Percentiles rank a stretch among this genome's conserved stretches.
Conservation (phyloP, 2,329 filamentous ascomycete genomes). For the Penicillium brasilianum region DNA sequence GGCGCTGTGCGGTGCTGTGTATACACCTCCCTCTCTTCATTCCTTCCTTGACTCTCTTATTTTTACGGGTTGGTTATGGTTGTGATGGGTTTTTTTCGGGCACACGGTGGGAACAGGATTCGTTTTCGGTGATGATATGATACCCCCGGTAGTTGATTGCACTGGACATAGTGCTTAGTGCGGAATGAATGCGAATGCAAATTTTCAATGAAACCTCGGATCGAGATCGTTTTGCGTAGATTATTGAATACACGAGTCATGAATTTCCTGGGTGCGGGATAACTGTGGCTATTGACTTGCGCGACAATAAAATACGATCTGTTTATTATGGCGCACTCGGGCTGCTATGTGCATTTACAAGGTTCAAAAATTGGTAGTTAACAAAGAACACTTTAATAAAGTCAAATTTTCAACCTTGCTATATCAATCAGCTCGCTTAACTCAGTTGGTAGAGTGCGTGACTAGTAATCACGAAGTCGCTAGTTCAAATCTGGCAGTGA, state of each 20-base stretch:
- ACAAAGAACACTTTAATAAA: neutral
- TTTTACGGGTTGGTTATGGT: slow-evolving; percentile 11
- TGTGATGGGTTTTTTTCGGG: neutral
- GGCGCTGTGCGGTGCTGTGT: neutral
- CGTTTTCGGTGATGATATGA: slow-evolving; percentile 38
- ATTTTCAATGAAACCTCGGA: neutral
- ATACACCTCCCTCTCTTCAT: slow-evolving; percentile 7
- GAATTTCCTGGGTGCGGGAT: too few species aligned
- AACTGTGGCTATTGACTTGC: too few species aligned
- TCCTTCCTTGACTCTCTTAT: neutral
- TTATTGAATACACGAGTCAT: too few species aligned
- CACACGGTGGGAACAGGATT: slow-evolving; percentile 22
- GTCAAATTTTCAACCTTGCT: accelerated
- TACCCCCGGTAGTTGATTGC: slow-evolving; percentile 33
- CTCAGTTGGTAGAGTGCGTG: slow-evolving; percentile 12
- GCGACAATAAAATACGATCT: too few species aligned
- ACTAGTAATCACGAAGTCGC: slow-evolving; percentile 12
- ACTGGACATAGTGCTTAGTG: slow-evolving; percentile 10
- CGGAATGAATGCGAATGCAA: slow-evolving; percentile 17
- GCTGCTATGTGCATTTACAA: too few species aligned
- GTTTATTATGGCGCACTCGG: too few species aligned
- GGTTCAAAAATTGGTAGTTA: neutral
- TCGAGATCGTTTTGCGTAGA: neutral
- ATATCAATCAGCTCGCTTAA: slow-evolving; percentile 7
- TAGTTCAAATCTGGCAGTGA: slow-evolving; percentile 13